Conservation (phyloP, 257 asterid species). For the Solanum ossicruentum region DNA sequence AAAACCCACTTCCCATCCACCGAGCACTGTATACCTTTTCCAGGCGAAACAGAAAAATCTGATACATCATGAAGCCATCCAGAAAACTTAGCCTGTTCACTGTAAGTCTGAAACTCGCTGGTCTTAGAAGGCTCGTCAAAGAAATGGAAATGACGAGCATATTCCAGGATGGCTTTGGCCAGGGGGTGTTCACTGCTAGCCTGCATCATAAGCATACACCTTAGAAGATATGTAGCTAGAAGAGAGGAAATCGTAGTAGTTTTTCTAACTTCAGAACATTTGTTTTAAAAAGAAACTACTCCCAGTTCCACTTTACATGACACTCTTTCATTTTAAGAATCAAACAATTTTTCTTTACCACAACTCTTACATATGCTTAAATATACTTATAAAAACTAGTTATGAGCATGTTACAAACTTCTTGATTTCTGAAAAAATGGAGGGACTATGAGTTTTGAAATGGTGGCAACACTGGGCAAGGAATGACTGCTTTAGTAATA, state of each 20-base stretch:
- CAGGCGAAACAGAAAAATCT: conserved; percentile 79
- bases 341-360: not conserved
- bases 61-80: conserved; percentile 83
- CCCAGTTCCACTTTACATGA: not conserved
- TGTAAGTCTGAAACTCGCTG: conserved; percentile 25
- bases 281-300: not conserved
- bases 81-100: conserved; percentile 34
- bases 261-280: not conserved
- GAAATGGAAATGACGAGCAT: conserved; percentile 92
- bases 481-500: not conserved
- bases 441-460: not conserved
- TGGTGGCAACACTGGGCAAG: not conserved
- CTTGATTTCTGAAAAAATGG: not conserved
- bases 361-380: not conserved
- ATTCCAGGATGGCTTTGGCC: conserved; percentile 83
- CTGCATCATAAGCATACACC: conserved; percentile 27
- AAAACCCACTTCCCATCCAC: conserved; percentile 49
- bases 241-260: not conserved
- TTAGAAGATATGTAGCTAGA: not conserved
- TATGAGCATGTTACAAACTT: not conserved
- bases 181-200: conserved; percentile 95
- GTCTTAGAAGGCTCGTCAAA: conserved; percentile 45
- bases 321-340: not conserved
- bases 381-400: not conserved
- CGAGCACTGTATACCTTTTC: conserved; percentile 82